Base-by-base conservation (phyloP, 2,329 filamentous ascomycete species). In the Cercospora zeae-maydis region DNA sequence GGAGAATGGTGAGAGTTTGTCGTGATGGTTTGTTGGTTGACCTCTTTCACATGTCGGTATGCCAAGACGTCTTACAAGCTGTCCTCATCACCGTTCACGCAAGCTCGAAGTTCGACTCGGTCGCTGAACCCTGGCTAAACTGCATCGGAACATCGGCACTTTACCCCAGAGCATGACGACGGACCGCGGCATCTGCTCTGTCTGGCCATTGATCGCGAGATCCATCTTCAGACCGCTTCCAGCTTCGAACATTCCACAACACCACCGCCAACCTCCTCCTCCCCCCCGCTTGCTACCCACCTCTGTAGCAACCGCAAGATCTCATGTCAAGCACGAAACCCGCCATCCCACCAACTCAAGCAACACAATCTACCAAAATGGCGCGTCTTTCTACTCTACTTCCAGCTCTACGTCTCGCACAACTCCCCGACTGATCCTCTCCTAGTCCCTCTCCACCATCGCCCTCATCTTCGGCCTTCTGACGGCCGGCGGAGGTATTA, bases 401-500 rank as follows among this genome's bases (percentile, higher is more conserved):
- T 34, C 42, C 36, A 36, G 21, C 30, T 34, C 61, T 21, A 13
- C 45, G 10, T 7, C 11, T 16, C n/a, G 30, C 45, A 11, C n/a
- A 34, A 21, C 39, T 37, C 56, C 34, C n/a, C 30, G n/a, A 61
- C 53, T 42, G 27, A 59, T 13, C 14, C 13, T 27, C 37, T 13
- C 11, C n/a, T 31, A 67, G 63, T 63, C 64, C 11, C 64, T 64
- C 63, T 65, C 62, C 64, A 71, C 69, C 62, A 87, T 91, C 73
- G 92, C 93, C 67, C 91, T 88, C 77, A 76, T 90, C 72, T 87
- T 98, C 73, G 91, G 90, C 65, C 83, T 86, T 67, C 83, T 98
- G 63, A 97, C 93, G 63, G 92, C 93, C 57, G 84, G 89, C 62
- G 95, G 95, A 71, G 95, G 95, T 67, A 88, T 91, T 64, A 89